Evolutionary conservation across 768 basidiomycete genomes (phyloP).

Genomic region (Gymnopilus junonius): DNA sequence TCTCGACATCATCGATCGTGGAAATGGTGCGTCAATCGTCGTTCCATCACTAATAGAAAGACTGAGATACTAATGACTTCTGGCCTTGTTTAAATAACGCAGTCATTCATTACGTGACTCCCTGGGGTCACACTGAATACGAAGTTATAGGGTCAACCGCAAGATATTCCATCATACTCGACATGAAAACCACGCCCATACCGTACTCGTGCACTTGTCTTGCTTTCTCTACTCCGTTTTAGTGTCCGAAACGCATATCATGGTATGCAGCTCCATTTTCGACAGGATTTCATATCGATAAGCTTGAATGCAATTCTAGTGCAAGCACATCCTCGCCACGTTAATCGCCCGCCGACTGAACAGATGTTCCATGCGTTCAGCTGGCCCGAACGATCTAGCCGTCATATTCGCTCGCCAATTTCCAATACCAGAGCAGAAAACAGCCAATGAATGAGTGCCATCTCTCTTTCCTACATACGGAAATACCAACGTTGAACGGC

Average conservation of each 20-base stretch:
- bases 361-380: not conserved
- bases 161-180: not conserved
- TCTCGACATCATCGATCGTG: not conserved
- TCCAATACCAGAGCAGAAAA: not conserved
- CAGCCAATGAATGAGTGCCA: not conserved
- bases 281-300: too few relatives aligned
- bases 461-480: too few relatives aligned
- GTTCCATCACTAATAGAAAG: too few relatives aligned
- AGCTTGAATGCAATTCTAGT: not conserved
- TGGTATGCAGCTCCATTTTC: not conserved
- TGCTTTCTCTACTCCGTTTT: not conserved
- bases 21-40: not conserved
- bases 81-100: not conserved
- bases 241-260: not conserved
- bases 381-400: not conserved
- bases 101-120: not conserved
- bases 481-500: too few relatives aligned
- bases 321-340: not conserved
- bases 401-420: not conserved
- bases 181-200: not conserved
- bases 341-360: not conserved
- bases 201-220: not conserved
- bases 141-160: not conserved
- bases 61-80: too few relatives aligned
- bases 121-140: not conserved